Base-by-base conservation (phyloP, 345 rosid genomes). In the Microcos paniculata region DNA sequence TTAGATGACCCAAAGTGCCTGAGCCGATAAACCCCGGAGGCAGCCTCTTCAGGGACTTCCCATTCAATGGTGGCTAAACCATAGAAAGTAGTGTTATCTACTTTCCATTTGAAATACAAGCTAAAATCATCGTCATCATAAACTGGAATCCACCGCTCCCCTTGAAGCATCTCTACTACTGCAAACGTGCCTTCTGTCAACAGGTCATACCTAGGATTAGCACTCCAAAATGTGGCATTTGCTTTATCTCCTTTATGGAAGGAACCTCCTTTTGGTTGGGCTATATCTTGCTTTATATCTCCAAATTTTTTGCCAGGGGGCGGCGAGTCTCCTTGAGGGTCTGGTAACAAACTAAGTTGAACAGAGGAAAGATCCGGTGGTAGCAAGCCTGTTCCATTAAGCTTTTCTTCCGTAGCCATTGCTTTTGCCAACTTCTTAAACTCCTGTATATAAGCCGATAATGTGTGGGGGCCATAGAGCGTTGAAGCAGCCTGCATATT, bases 121-220 rank as follows among this genome's bases (percentile, higher is more conserved):
- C 83, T 61, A 49, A 84, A 83, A 79, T 90, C 94, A 51, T 90
- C 90, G 19, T 88, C 94, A 38, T 90, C 90, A 33, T 81, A 82
- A 46, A 75, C 82, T 2, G 88, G 87, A 42, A 82, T 55, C 90
- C 92, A 90, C 10, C 71, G 21, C 28, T 75, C 21, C 28, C 76
- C 81, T 52, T 71, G 82, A 19, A 90, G 90, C 81, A 74, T 87
- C 76, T 90, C 92, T 4, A 84, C 88, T 3, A 83, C 89, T 0
- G 86, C 84, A 66, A 82, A 88, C 9, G 92, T 85, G 52, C 90
- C 94, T 73, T 85, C 89, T 10, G 87, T 88, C 59, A 90, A 62
- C 30, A 87, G 78, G 76, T 85, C 94, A 49, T 85, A 83, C 65
- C 88, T 88, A 1, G 92, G 92, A 70, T 88, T 82, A 0, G 89